A percentile compares a stretch with the other conserved stretches of the same genome.
phyloP scores from a whole-genome alignment of 306 rosid species.

The Ceratonia siliqua region DNA sequence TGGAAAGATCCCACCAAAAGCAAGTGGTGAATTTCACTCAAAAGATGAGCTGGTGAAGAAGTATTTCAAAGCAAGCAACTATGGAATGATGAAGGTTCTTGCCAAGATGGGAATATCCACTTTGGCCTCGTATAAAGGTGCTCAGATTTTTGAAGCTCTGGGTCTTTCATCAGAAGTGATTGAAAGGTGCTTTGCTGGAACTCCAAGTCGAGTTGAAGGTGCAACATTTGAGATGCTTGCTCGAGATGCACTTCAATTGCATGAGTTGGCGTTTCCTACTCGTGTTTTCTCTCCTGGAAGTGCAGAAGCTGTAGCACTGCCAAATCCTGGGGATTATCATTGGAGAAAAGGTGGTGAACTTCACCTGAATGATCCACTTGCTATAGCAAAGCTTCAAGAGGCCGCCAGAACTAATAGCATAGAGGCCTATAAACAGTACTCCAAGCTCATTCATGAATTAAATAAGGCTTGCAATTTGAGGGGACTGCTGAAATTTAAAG shows the following conservation, averaged over 20 bases:
- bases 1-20: conserved; percentile 87
- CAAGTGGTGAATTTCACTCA: conserved; percentile 67
- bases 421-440: conserved; percentile 84
- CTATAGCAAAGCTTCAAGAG: conserved; percentile 94
- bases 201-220: conserved; percentile 97
- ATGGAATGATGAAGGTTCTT: conserved; percentile 99
- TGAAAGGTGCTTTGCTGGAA: conserved; percentile 95
- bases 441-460: conserved; percentile 80
- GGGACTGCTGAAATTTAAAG: conserved; percentile 85
- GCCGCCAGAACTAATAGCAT: conserved; percentile 91
- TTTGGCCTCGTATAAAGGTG: conserved; percentile 98
- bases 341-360: conserved; percentile 99
- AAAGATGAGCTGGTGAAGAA: conserved; percentile 80
- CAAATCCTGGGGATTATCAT: conserved; percentile 98
- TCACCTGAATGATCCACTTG: conserved; percentile 96
- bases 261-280: conserved; percentile 87
- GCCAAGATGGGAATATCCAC: conserved; percentile 99
- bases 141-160: conserved; percentile 96
- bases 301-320: conserved; percentile 90
- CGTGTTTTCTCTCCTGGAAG: conserved; percentile 80
- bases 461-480: conserved; percentile 94
- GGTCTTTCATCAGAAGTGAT: conserved; percentile 95
- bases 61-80: conserved; percentile 88
- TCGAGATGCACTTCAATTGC: conserved; percentile 72
- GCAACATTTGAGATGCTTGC: conserved; percentile 97